A percentile compares a stretch with the other conserved stretches of the same genome.
Evolutionary conservation across 2,329 filamentous ascomycete genomes (phyloP).

Genomic region (Blumeriella jaapii): DNA sequence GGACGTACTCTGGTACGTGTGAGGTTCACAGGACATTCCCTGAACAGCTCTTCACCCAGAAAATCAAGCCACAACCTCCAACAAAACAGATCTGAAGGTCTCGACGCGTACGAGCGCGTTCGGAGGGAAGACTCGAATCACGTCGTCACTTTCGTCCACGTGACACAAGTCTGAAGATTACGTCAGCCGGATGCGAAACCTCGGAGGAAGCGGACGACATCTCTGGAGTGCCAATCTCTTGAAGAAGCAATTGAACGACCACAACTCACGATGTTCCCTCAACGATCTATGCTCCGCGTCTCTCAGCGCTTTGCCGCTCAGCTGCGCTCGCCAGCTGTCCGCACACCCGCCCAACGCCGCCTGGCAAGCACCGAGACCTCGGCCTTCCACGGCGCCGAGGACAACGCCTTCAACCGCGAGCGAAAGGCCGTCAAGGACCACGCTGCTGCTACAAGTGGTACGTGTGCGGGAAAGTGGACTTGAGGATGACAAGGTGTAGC

Average conservation of each 20-base stretch:
- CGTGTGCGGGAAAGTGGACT: slow-evolving; percentile 31
- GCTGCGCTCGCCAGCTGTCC: slow-evolving; percentile 42
- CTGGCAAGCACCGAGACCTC: slow-evolving; percentile 51
- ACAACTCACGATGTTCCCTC: slow-evolving; percentile 45
- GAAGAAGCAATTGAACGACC: slow-evolving; percentile 19
- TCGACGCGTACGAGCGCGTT: too few relatives aligned
- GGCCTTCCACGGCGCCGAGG: slow-evolving; percentile 48
- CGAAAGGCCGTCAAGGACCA: slow-evolving; percentile 84
- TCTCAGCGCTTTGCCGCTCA: slow-evolving; percentile 52
- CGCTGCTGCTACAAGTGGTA: slow-evolving; percentile 73
- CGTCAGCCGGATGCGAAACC: background rate
- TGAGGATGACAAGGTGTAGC: slow-evolving; percentile 10
- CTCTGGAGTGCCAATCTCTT: slow-evolving; percentile 4
- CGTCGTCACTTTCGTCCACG: background rate
- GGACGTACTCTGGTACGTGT: too few relatives aligned
- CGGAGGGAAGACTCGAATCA: background rate
- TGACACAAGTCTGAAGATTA: background rate
- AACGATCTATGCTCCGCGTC: slow-evolving; percentile 48
- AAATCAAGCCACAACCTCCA: too few relatives aligned
- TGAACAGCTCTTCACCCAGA: too few relatives aligned
- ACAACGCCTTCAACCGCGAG: slow-evolving; percentile 93
- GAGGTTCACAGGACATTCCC: too few relatives aligned
- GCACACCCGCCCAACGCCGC: slow-evolving; percentile 54
- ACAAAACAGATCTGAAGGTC: too few relatives aligned
- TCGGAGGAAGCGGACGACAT: slow-evolving; percentile 7